Percentiles rank a stretch among this genome's conserved stretches.
Conservation (phyloP, 208 protist genomes). For the Borovskyia barvae region DNA sequence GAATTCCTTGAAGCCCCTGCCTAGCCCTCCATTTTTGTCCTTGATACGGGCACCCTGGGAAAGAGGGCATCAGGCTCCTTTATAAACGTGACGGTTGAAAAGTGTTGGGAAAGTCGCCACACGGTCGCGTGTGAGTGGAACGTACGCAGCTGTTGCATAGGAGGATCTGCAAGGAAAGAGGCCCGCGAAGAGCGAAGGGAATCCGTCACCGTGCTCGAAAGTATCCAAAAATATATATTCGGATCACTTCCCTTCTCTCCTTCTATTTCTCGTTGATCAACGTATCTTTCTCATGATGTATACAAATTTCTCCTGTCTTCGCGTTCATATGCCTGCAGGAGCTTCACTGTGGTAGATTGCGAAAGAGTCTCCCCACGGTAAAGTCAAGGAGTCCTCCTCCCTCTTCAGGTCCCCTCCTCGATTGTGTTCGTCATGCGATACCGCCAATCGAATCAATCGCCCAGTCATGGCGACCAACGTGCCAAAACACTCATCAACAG, state of each 20-base stretch:
- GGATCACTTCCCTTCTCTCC: background rate
- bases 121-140: too few species aligned
- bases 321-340: background rate
- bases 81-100: too few species aligned
- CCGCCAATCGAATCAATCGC: conserved; percentile 27
- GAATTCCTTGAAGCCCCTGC: too few species aligned
- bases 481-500: conserved; percentile 33
- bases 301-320: too few species aligned
- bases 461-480: conserved; percentile 20
- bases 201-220: too few species aligned
- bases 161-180: too few species aligned
- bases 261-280: background rate
- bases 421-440: conserved; percentile 38
- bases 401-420: background rate
- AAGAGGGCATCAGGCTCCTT: too few species aligned
- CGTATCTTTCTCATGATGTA: background rate
- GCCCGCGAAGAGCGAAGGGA: too few species aligned
- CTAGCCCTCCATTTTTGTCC: too few species aligned
- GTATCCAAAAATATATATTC: background rate
- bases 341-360: background rate
- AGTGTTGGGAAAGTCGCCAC: too few species aligned
- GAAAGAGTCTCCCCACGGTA: background rate
- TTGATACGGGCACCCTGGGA: too few species aligned
- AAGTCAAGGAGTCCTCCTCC: background rate
- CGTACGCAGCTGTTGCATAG: too few species aligned